Percentiles rank a stretch among this genome's conserved stretches.
These are phyloP conservation scores for Candida khao-thaluensis DNA, from an alignment of 805 yeast species.

Conservation along the genomic window DNA sequence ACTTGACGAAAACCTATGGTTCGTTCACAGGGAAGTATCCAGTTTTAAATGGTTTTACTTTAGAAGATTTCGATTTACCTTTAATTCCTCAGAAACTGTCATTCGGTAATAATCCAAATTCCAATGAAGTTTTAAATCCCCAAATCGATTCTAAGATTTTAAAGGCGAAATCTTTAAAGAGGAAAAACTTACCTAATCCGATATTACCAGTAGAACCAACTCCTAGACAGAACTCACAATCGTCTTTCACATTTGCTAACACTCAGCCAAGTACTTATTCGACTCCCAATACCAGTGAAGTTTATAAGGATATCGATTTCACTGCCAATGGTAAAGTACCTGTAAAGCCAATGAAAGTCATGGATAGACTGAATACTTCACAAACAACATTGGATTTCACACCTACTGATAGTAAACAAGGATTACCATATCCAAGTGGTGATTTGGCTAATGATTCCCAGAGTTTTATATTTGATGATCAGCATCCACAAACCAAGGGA, in stretches of 20 bases:
- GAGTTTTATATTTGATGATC: slow-evolving; percentile 16
- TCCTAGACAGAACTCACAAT: slow-evolving; percentile 6
- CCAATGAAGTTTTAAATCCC: slow-evolving; percentile 20
- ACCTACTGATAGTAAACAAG: not conserved
- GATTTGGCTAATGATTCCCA: slow-evolving; percentile 17
- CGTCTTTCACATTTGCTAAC: slow-evolving; percentile 2
- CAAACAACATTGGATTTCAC: slow-evolving; percentile 7
- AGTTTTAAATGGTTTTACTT: slow-evolving; percentile 28
- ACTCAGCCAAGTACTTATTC: slow-evolving; percentile 1
- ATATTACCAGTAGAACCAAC: slow-evolving; percentile 20
- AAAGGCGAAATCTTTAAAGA: slow-evolving; percentile 23
- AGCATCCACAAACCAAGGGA: not conserved
- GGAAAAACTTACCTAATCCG: slow-evolving; percentile 23
- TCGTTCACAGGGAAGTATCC: slow-evolving; percentile 40
- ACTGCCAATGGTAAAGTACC: slow-evolving; percentile 44
- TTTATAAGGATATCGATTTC: slow-evolving; percentile 38
- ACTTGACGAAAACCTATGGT: slow-evolving; percentile 31
- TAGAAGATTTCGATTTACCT: slow-evolving; percentile 36
- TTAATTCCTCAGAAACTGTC: slow-evolving; percentile 20
- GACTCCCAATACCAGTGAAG: slow-evolving; percentile 13
- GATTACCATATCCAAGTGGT: slow-evolving; percentile 6
- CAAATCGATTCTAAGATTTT: slow-evolving; percentile 21
- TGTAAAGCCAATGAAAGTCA: slow-evolving; percentile 40
- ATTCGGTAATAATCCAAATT: slow-evolving; percentile 8
- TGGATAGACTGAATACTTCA: slow-evolving; percentile 19